Evolutionary conservation across 306 rosid genomes (phyloP), one percentile per base, ranked within the genome.

Genomic region (Quercus mongolica): DNA sequence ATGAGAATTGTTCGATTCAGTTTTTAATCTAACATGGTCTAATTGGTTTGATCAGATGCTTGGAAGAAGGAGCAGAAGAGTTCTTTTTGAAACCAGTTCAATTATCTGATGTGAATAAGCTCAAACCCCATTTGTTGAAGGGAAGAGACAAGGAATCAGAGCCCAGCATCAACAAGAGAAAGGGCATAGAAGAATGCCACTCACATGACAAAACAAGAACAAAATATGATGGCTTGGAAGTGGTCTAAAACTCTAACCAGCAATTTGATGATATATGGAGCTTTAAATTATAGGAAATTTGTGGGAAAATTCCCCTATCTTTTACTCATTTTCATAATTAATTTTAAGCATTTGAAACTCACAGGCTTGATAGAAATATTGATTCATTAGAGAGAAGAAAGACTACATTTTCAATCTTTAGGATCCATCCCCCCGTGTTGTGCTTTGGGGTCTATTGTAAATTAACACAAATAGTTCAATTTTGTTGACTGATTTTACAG

Each of bases 51-150:
- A 79, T 72, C 88, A 91, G 98, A 87, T 94, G 98, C 86, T 76
- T 94, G 80, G 95, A 91, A 83, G 97, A 91, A 77, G 98, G 98
- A 63, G 97, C 98, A 77, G 89, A 91, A 81, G 97, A 91, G 65
- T 94, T 94, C 71, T 82, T 94, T 71, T 71, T 91, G 80, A 94
- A 94, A 74, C 98, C 95, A 80, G 95, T 94, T 78, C 91, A 89
- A 52, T 83, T 87, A 80, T 81, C 94, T 26, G 97, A 94, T 85
- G 91, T 94, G 28, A 85, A 81, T 79, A 94, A 90, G 83, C 94
- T 91, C 35, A 91, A 79, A 79, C 98, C 98, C 20, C 91, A 87
- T 88, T 26, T 93, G 74, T 25, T 89, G 84, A 93, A 82, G 84
- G 80, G 88, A 55, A 85, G 57, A 83, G 70, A 74, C 5, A 84